Base-by-base conservation (phyloP, 495 filamentous ascomycete species). In the Collariella sp. region DNA sequence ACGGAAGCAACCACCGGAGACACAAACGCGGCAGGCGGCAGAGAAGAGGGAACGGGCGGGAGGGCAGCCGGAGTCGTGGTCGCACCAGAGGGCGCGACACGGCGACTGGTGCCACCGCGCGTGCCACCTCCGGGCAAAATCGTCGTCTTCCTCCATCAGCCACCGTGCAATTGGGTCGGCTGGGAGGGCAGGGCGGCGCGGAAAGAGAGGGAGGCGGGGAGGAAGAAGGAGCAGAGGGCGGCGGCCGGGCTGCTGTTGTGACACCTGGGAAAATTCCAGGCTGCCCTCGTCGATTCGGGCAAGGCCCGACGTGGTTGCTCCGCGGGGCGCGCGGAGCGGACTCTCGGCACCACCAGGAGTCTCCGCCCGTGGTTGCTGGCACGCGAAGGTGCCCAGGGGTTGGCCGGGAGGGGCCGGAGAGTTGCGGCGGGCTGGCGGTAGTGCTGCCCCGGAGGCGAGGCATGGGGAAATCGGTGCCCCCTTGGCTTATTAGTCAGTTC, bases 391-490 rank as follows among this genome's bases (percentile, higher is more conserved):
- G 10, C 15, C n/a, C n/a, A n/a, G 20, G 1, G 33, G 33, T 20
- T 46, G 5, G 31, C 46, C 31, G n/a, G 50, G n/a, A 3, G 23
- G 36, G 12, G 11, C 34, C 43, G 2, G 26, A 15, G 0, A 44
- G 52, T 11, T 24, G 23, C 16, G 52, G 52, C 18, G 29, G 52
- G 12, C 39, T 18, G 18, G n/a, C 16, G 33, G 1, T 31, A 15
- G 55, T 41, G 15, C 36, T 13, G 16, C 34, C 44, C 24, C 52
- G 43, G 26, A 0, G 7, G n/a, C 43, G 29, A 5, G 24, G 22
- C 44, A 54, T 41, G 24, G 43, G 43, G 34, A 54, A 54, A 18
- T 54, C 52, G 43, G 43, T 26, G 1, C 43, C 52, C 1, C 52
- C 52, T 47, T 9, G 39, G 41, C 11, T 0, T 29, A 5, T 48